These are phyloP conservation scores for Paradendryphiella salina DNA, from an alignment of 2,329 filamentous ascomycete genomes.

Conservation along the genomic window DNA sequence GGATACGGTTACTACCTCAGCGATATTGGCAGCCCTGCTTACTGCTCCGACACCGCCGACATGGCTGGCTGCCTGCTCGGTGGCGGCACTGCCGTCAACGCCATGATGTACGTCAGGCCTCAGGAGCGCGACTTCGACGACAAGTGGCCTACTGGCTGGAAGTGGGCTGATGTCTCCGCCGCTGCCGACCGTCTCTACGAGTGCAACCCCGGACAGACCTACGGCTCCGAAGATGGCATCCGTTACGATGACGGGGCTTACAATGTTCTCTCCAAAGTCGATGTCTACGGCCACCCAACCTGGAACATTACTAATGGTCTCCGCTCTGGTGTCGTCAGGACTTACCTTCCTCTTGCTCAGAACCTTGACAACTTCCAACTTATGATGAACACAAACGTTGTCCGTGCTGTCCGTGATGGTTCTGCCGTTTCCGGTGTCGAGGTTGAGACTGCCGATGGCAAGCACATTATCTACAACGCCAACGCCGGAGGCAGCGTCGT, in stretches of 20 bases:
- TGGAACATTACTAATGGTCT: slow-evolving; percentile 68
- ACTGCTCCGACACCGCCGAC: slow-evolving; percentile 68
- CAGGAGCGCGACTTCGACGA: slow-evolving; percentile 65
- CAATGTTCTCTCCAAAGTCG: slow-evolving; percentile 61
- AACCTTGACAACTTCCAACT: slow-evolving; percentile 66
- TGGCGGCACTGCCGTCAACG: slow-evolving; percentile 66
- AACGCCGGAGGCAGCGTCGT: slow-evolving; percentile 65
- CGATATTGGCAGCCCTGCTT: slow-evolving; percentile 33
- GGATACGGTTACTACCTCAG: slow-evolving; percentile 43
- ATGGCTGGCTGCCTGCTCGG: slow-evolving; percentile 72
- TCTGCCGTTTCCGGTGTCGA: slow-evolving; percentile 67
- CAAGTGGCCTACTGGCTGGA: slow-evolving; percentile 73
- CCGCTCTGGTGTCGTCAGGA: slow-evolving; percentile 68
- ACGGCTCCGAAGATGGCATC: slow-evolving; percentile 66
- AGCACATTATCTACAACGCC: slow-evolving; percentile 57
- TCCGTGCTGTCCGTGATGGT: slow-evolving; percentile 64
- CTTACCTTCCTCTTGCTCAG: slow-evolving; percentile 67
- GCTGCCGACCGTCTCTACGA: slow-evolving; percentile 68
- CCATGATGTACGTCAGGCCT: slow-evolving; percentile 43
- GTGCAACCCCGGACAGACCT: slow-evolving; percentile 69
- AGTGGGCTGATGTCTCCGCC: slow-evolving; percentile 62
- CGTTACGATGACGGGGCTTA: slow-evolving; percentile 68
- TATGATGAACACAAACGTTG: slow-evolving; percentile 66
- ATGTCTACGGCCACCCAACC: slow-evolving; percentile 62
- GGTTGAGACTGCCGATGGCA: slow-evolving; percentile 51